phyloP scores from a whole-genome alignment of 2,329 filamentous ascomycete genomes.

The Trichoderma atrobrunneum region DNA sequence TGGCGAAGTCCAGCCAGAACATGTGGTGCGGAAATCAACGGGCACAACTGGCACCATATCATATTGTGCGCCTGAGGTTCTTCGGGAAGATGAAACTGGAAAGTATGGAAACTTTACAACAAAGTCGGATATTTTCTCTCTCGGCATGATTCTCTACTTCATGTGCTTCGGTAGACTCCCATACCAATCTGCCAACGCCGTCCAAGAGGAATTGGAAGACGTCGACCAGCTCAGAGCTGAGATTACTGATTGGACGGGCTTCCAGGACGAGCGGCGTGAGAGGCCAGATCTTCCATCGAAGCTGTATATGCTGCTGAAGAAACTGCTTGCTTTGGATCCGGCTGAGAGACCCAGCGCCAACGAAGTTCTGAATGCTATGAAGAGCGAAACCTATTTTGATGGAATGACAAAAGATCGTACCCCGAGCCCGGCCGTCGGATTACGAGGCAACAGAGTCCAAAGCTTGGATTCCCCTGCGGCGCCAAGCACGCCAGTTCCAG shows the following conservation, averaged over 20 bases:
- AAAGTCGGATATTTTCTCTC: slow-evolving; percentile 96
- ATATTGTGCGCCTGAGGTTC: slow-evolving; percentile 93
- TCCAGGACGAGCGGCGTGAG: slow-evolving; percentile 70
- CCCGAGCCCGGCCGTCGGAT: slow-evolving; percentile 37
- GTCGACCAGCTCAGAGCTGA: slow-evolving; percentile 80
- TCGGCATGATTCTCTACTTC: slow-evolving; percentile 98
- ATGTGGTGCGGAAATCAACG: slow-evolving; percentile 78
- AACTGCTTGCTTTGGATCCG: slow-evolving; percentile 74
- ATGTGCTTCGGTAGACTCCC: slow-evolving; percentile 91
- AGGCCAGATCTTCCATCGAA: slow-evolving; percentile 81
- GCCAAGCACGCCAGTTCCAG: slow-evolving; percentile 48
- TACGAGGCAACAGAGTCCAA: slow-evolving; percentile 50
- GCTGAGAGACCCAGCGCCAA: slow-evolving; percentile 75
- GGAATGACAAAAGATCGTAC: slow-evolving; percentile 37
- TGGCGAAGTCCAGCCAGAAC: slow-evolving; percentile 88
- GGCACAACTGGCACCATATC: slow-evolving; percentile 95
- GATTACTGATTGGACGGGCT: slow-evolving; percentile 83
- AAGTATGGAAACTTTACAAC: slow-evolving; percentile 89
- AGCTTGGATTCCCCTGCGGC: slow-evolving; percentile 54
- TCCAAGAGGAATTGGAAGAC: slow-evolving; percentile 90
- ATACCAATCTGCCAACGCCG: slow-evolving; percentile 76
- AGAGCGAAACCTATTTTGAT: slow-evolving; percentile 58
- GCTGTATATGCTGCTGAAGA: slow-evolving; percentile 80
- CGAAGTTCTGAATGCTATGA: slow-evolving; percentile 78
- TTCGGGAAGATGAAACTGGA: slow-evolving; percentile 66